Base-by-base conservation (phyloP, 2,329 filamentous ascomycete species). In the Penicillium frequentans region DNA sequence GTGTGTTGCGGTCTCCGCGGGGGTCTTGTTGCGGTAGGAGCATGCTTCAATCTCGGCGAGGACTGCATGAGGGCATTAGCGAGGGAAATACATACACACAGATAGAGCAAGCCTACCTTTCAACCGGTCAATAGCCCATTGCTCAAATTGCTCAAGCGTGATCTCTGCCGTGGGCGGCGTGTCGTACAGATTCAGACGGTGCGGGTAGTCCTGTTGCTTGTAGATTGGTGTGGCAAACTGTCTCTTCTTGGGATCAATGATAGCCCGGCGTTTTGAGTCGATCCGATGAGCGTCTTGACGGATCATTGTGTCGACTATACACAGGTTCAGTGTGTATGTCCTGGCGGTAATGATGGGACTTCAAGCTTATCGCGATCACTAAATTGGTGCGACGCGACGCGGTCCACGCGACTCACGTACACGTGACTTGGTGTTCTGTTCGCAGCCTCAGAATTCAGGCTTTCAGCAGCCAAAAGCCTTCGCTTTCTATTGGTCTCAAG, bases 41-140 rank as follows among this genome's bases (percentile, higher is more conserved):
- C 95, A 98, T 64, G 92, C 88, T 81, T 99, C 95, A 54, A 99
- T 68, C 61, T 79, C 72, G 49, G 75, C 76, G 54, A 77, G 67
- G 33, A 76, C 73, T 77, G 45, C 49, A 49, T 46, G 8, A 27
- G 11, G 5, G 24, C 60, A 29, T 29, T 23, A 35, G 9, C 2
- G 24, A 13, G 1, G 3, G 16, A 14, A 11, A 26, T 19, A 19
- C n/a, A 14, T 3, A 2, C 16, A 39, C 3, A 11, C 2, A 8
- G 16, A 19, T 42, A 27, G 10, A 13, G 19, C 19, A 42, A 10
- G 52, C 79, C 54, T 79, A 91, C 91, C 85, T 77, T 91, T 88
- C 64, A 99, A 75, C 56, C 95, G 84, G 69, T 96, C 90, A 69
- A 99, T 98, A 11, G 93, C 95, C 95, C 95, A 99, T 83, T 96